Evolutionary conservation across 305 asterid genomes (phyloP), one percentile per base, ranked within the genome.

Genomic region (Fraxinus xanthoxyloides): DNA sequence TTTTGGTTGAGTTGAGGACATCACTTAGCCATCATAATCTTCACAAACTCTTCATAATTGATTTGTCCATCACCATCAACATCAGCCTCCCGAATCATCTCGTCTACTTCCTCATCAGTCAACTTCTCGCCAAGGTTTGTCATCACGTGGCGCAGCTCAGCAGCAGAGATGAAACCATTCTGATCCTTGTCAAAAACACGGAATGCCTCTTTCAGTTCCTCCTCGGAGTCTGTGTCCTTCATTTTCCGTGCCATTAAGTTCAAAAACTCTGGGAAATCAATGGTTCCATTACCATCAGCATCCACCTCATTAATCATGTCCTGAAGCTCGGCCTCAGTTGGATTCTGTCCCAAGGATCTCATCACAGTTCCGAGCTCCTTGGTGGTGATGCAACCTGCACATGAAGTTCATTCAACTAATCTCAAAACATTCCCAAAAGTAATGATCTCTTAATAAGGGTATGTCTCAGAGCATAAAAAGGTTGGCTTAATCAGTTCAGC

Each of bases 151-250:
- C 69, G 69, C 69, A 59, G 69, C 69, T 59, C 69, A 59, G 69
- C 69, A 59, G 69, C 69, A 59, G 69, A 59, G 69, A 59, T 59
- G 13, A 59, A 59, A 59, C 69, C 69, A 3, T 59, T 59, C 30
- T 59, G 69, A 59, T 59, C 69, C 69, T 59, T 59, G 69, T 59
- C 69, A 21, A 59, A 59, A 59, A 59, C 69, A 59, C 69, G 69
- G 13, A 59, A 59, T 7, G 69, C 69, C 69, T 59, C 69, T 59
- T 59, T 59, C 69, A 59, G 69, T 59, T 59, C 69, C 69, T 59
- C 69, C 69, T 59, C 69, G 4, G 69, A 59, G 69, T 59, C 69
- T 3, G 69, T 59, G 28, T 59, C 69, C 69, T 59, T 59, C 69
- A 59, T 59, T 59, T 59, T 59, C 69, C 69, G 69, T 1, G 69